phyloP scores from a whole-genome alignment of 2,329 filamentous ascomycete genomes.

The Macrophomina pseudophaseolina region DNA sequence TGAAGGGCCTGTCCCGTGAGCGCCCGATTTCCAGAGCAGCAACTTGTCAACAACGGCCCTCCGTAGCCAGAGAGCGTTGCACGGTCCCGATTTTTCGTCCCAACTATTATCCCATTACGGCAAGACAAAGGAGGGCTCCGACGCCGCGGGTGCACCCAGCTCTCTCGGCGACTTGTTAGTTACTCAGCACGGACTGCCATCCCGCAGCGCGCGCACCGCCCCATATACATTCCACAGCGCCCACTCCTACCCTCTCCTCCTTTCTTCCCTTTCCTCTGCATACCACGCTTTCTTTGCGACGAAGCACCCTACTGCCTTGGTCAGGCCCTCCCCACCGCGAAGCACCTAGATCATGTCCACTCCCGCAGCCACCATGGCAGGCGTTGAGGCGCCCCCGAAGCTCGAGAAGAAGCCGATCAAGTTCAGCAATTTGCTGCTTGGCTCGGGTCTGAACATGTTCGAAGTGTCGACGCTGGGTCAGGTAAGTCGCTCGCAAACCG shows the following conservation, averaged over 20 bases:
- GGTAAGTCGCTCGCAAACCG: slow-evolving; percentile 45
- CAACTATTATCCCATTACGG: slow-evolving; percentile 16
- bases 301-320: slow-evolving; percentile 95
- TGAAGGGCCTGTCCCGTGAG: not conserved
- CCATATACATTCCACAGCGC: slow-evolving; percentile 34
- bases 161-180: slow-evolving; percentile 13
- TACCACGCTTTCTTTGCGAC: slow-evolving; percentile 59
- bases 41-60: slow-evolving; percentile 10
- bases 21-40: not conserved
- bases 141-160: slow-evolving; percentile 15
- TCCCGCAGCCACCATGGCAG: slow-evolving; percentile 48
- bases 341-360: slow-evolving; percentile 58
- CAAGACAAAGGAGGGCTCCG: slow-evolving; percentile 11
- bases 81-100: slow-evolving; percentile 17
- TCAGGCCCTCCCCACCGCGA: slow-evolving; percentile 75
- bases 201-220: slow-evolving; percentile 26
- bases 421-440: slow-evolving; percentile 97
- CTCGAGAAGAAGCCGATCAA: slow-evolving; percentile 99
- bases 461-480: slow-evolving; percentile 77
- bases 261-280: slow-evolving; percentile 31
- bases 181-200: slow-evolving; percentile 24
- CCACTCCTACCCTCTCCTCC: slow-evolving; percentile 29
- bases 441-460: slow-evolving; percentile 93
- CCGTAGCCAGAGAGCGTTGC: not conserved
- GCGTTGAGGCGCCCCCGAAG: slow-evolving; percentile 59